Evolutionary conservation across 345 rosid genomes (phyloP).

Genomic region (Citrus sp.): DNA sequence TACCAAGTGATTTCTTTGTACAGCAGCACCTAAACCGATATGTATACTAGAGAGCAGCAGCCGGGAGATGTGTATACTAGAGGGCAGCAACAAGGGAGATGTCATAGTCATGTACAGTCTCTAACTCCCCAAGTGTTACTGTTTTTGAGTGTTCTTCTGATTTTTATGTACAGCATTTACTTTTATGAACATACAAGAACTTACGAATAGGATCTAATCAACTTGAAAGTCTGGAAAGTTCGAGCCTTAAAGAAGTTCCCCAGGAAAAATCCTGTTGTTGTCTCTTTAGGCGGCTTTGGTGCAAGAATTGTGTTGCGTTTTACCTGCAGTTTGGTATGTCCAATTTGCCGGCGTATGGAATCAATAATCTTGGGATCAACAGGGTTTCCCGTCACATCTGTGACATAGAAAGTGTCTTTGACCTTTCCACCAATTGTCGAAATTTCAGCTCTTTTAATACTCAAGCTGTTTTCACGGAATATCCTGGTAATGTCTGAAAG

Average conservation of each 20-base stretch:
- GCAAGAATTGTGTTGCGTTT: conserved; percentile 26
- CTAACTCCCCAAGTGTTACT: conserved; percentile 1
- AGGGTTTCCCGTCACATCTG: conserved; percentile 45
- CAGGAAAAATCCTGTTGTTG: conserved; percentile 38
- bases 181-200: conserved; percentile 1
- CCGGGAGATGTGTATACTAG: background rate
- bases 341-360: conserved; percentile 38
- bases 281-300: conserved; percentile 35
- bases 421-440: conserved; percentile 44
- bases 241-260: conserved; percentile 47
- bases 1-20: conserved; percentile 12
- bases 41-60: background rate
- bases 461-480: conserved; percentile 55
- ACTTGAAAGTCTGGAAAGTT: conserved; percentile 45
- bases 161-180: conserved; percentile 23
- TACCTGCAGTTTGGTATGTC: conserved; percentile 33
- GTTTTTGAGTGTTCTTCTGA: conserved; percentile 6
- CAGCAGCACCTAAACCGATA: background rate
- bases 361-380: conserved; percentile 46
- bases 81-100: background rate
- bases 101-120: conserved; percentile 1
- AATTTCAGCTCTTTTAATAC: conserved; percentile 54
- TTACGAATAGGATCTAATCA: conserved; percentile 43
- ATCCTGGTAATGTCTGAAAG: conserved; percentile 55
- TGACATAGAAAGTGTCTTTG: conserved; percentile 46